phyloP scores from a whole-genome alignment of 2,329 filamentous ascomycete species.

The Penicillium vulpinum region DNA sequence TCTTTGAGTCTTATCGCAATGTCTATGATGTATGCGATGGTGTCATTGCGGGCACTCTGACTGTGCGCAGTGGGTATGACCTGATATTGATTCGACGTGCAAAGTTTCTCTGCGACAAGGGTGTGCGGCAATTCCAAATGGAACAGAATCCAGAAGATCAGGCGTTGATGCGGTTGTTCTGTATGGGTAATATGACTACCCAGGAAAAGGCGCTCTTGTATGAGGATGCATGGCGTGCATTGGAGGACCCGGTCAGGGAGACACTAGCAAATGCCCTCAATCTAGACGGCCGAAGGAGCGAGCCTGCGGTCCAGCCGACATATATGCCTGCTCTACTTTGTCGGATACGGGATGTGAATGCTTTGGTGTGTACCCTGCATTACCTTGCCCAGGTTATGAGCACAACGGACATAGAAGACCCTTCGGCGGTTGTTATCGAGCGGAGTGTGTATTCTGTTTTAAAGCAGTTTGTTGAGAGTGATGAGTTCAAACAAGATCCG shows the following conservation, averaged over 20 bases:
- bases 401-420: background rate
- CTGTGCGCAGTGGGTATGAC: slow-evolving; percentile 16
- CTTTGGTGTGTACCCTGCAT: slow-evolving; percentile 2
- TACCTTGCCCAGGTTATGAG: slow-evolving; percentile 16
- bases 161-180: slow-evolving; percentile 14
- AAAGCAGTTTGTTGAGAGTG: slow-evolving; percentile 11
- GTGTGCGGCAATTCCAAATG: slow-evolving; percentile 3
- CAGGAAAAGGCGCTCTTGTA: slow-evolving; percentile 11
- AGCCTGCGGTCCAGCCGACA: slow-evolving; percentile 17
- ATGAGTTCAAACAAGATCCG: slow-evolving; percentile 12
- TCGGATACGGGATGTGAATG: background rate
- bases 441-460: slow-evolving; percentile 14
- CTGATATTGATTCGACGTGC: slow-evolving; percentile 11
- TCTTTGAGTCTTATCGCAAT: slow-evolving; percentile 17
- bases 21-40: slow-evolving; percentile 18
- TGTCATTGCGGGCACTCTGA: slow-evolving; percentile 10
- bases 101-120: slow-evolving; percentile 2
- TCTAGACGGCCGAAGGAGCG: slow-evolving; percentile 10
- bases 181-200: slow-evolving; percentile 17
- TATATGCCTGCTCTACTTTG: slow-evolving; percentile 16
- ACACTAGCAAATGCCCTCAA: slow-evolving; percentile 6
- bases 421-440: slow-evolving; percentile 14
- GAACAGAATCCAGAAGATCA: background rate
- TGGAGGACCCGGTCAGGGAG: slow-evolving; percentile 5
- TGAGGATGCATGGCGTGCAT: slow-evolving; percentile 6